phyloP scores from a whole-genome alignment of 305 asterid genomes.

The Solanum hybrid region DNA sequence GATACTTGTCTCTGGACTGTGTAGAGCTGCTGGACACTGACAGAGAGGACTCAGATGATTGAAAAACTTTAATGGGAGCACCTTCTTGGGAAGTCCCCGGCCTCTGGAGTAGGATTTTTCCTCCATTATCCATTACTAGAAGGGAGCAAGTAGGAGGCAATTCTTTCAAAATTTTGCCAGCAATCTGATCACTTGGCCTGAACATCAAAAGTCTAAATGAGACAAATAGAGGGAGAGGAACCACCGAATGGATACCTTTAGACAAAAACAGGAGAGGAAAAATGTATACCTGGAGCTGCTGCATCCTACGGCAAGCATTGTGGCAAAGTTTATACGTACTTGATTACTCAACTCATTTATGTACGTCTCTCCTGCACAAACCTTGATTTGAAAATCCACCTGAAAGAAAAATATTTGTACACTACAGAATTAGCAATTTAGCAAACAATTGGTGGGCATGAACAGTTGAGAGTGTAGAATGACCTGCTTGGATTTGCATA shows the following conservation, averaged over 20 bases:
- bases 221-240: background rate
- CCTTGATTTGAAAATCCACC: constrained; percentile 75
- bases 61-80: constrained; percentile 8
- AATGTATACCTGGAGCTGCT: constrained; percentile 32
- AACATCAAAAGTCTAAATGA: constrained; percentile 8
- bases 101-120: constrained; percentile 43
- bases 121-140: constrained; percentile 47
- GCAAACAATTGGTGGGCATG: background rate
- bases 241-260: background rate
- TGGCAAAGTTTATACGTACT: constrained; percentile 52
- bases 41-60: constrained; percentile 14
- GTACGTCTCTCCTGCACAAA: constrained; percentile 44
- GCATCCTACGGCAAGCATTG: constrained; percentile 67
- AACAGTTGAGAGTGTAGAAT: background rate
- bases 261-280: background rate
- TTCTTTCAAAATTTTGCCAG: constrained; percentile 36
- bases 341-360: constrained; percentile 50
- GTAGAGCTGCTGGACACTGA: constrained; percentile 28
- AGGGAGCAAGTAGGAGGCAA: constrained; percentile 79
- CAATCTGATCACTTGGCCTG: constrained; percentile 38
- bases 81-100: constrained; percentile 76
- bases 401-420: constrained; percentile 8
- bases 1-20: constrained; percentile 16
- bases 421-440: background rate
- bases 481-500: constrained; percentile 76